Evolutionary conservation across 805 yeast species (phyloP).

Genomic region (Lipomyces japonicus): DNA sequence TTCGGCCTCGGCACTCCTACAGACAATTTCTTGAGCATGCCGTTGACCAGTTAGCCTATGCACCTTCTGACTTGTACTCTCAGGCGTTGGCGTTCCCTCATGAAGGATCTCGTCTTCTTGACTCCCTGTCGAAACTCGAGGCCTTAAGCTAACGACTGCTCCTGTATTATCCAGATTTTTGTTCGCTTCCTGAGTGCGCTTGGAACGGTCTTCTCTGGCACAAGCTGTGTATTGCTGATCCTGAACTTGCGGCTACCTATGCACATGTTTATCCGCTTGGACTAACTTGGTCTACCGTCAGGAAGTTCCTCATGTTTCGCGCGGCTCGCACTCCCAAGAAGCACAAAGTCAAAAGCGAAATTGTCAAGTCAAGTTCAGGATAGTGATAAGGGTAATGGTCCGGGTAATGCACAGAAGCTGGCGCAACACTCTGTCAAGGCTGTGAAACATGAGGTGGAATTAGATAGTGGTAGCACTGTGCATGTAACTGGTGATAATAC

Average conservation of each 20-base stretch:
- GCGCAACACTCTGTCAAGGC: not conserved
- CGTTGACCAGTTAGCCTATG: not conserved
- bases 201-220: not conserved
- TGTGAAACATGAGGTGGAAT: not conserved
- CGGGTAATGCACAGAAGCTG: not conserved
- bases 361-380: not conserved
- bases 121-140: not conserved
- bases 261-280: not conserved
- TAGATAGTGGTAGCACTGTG: not conserved
- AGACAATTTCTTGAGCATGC: not conserved
- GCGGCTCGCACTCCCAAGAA: not conserved
- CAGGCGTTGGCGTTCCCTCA: not conserved
- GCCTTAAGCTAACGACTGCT: not conserved
- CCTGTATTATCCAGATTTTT: not conserved
- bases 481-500: not conserved
- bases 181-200: not conserved
- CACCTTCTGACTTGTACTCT: not conserved
- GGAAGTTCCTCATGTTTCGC: not conserved
- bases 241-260: not conserved
- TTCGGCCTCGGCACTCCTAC: not conserved
- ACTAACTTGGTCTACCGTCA: no score
- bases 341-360: not conserved
- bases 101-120: not conserved
- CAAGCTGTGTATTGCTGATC: not conserved
- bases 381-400: not conserved